These are phyloP conservation scores for Leishmania amazonensis DNA, from an alignment of 208 protist species.

Conservation along the genomic window DNA sequence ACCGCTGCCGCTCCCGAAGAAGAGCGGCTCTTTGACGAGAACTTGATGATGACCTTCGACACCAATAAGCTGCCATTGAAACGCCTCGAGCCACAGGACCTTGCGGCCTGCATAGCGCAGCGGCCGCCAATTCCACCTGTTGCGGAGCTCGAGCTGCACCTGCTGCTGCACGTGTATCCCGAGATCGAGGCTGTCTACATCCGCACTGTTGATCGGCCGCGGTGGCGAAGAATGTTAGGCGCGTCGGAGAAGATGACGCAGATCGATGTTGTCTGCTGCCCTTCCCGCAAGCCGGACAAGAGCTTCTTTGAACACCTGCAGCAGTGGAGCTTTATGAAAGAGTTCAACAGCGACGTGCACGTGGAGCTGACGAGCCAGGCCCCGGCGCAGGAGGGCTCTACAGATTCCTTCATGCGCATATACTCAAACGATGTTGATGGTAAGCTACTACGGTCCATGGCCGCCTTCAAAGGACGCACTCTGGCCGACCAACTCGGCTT, in stretches of 20 bases:
- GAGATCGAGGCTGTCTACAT: slow-evolving; percentile 74
- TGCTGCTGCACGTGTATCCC: slow-evolving; percentile 71
- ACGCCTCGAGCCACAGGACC: slow-evolving; percentile 64
- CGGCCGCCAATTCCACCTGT: slow-evolving; percentile 69
- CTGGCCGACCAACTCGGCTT: slow-evolving; percentile 70
- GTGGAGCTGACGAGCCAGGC: slow-evolving; percentile 61
- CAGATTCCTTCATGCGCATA: slow-evolving; percentile 56
- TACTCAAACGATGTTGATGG: slow-evolving; percentile 59
- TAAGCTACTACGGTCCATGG: slow-evolving; percentile 60
- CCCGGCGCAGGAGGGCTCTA: slow-evolving; percentile 27
- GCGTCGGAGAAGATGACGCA: slow-evolving; percentile 74
- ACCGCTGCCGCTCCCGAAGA: slow-evolving; percentile 1
- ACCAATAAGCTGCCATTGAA: slow-evolving; percentile 71
- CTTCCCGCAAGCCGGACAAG: slow-evolving; percentile 38
- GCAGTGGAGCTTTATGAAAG: slow-evolving; percentile 86
- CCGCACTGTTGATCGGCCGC: slow-evolving; percentile 71
- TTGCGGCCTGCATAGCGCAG: slow-evolving; percentile 37
- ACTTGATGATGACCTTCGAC: slow-evolving; percentile 66
- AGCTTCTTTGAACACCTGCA: slow-evolving; percentile 71
- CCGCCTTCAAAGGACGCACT: slow-evolving; percentile 56
- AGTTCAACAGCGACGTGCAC: slow-evolving; percentile 88
- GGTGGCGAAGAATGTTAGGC: slow-evolving; percentile 68
- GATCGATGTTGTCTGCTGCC: slow-evolving; percentile 75
- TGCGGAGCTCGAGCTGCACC: slow-evolving; percentile 85
- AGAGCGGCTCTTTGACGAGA: slow-evolving; percentile 52